These are phyloP conservation scores for Tetrapisispora pingtungensis DNA, from an alignment of 805 yeast genomes.

Conservation along the genomic window DNA sequence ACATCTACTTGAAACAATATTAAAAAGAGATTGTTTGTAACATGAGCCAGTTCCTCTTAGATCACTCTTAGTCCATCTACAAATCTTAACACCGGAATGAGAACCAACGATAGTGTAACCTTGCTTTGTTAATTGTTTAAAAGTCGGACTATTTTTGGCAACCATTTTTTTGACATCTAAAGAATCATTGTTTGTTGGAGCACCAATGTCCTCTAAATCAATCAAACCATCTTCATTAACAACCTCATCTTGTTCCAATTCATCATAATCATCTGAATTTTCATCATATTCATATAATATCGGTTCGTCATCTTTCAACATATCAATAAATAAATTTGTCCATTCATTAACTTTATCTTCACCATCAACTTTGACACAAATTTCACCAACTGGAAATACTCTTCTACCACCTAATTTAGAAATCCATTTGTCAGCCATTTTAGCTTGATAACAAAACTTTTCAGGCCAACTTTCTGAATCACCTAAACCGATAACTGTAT, in stretches of 20 bases:
- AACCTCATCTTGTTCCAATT: constrained; percentile 21
- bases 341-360: constrained; percentile 54
- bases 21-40: constrained; percentile 86
- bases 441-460: constrained; percentile 81
- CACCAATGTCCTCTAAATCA: constrained; percentile 86
- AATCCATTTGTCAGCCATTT: constrained; percentile 58
- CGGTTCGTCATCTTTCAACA: constrained; percentile 64
- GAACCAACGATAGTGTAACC: constrained; percentile 91
- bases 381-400: constrained; percentile 70
- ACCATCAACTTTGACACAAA: constrained; percentile 68
- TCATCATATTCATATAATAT: constrained; percentile 49
- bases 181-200: constrained; percentile 18
- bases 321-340: constrained; percentile 48
- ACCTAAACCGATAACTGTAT: constrained; percentile 79
- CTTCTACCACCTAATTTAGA: constrained; percentile 82
- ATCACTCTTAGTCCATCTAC: constrained; percentile 95
- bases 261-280: constrained; percentile 44
- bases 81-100: constrained; percentile 89
- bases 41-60: constrained; percentile 90
- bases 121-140: constrained; percentile 77
- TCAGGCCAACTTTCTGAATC: constrained; percentile 79
- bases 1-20: constrained; percentile 81
- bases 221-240: constrained; percentile 39
- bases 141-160: constrained; percentile 81
- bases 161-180: constrained; percentile 68